Base-by-base conservation (phyloP, 176 grass and related monocot genomes). In the Eremochloa ophiuroides region DNA sequence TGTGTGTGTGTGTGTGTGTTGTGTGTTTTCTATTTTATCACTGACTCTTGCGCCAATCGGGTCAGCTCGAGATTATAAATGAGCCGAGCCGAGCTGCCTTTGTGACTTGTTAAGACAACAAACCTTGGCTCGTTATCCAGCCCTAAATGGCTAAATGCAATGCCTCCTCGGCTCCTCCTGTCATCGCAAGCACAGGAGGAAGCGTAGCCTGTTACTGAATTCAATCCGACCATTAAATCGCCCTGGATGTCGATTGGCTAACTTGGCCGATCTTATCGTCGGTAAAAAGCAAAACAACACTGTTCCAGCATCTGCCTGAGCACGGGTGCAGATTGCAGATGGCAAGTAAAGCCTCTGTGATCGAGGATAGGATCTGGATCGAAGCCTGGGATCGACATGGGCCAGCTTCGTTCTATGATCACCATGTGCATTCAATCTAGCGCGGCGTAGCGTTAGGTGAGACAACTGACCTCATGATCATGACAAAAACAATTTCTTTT, bases 401-500 rank as follows among this genome's bases (percentile, higher is more conserved):
- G 33, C 70, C 87, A 69, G 28, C 74, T 59, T 26, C 55, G 0
- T 59, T 26, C 55, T 59, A 59, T 59, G 1, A 66, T 56, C 82
- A 56, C 73, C 79, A 77, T 77, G 85, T 87, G 83, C 72, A 74
- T 53, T 80, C 62, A 53, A 50, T 80, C 46, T 66, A 66, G 62
- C 69, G 73, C 50, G 4, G 33, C 61, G 65, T 62, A 17, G 41
- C 53, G 71, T 89, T 89, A 81, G 80, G 77, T 85, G 87, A 35
- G 66, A 81, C 51, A 71, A 43, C 26, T 81, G 71, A 81, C 82
- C 64, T 71, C 77, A 85, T 89, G 77, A 85, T 89, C 50, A 81
- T 63, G 82, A 76, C 71, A 68, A 77, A 80, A 12, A 25, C 30
- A 12, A 39, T 53, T 71, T 71, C 12, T 20, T 44, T 60, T 61